These are phyloP conservation scores for Ustilago curta DNA, from an alignment of 1,284 basidiomycete species.

Conservation along the genomic window DNA sequence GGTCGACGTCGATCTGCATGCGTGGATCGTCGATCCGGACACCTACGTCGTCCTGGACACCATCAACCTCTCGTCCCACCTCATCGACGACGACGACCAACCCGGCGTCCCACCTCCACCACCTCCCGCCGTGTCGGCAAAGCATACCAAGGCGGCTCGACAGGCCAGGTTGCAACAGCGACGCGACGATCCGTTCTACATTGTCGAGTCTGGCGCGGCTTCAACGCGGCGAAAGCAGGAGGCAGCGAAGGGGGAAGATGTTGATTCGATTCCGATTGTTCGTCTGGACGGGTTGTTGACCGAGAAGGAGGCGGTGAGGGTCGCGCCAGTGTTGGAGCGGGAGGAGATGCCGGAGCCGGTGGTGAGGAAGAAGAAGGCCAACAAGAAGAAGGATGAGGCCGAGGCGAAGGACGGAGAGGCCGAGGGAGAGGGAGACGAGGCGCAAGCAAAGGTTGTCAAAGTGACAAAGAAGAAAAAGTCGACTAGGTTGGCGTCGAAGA, in stretches of 20 bases:
- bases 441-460: conserved; percentile 24
- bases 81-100: conserved; percentile 7
- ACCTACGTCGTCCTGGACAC: conserved; percentile 26
- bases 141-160: conserved; percentile 7
- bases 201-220: conserved; percentile 20
- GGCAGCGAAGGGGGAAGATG: conserved; percentile 31
- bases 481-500: background rate
- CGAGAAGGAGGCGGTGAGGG: background rate
- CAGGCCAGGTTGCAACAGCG: conserved; percentile 16
- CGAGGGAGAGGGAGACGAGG: background rate
- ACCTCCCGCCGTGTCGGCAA: background rate
- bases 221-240: background rate
- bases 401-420: background rate
- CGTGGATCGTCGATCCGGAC: conserved; percentile 79
- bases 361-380: conserved; percentile 16
- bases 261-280: conserved; percentile 63
- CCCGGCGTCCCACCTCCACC: background rate
- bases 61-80: conserved; percentile 18
- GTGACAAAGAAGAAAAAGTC: conserved; percentile 40
- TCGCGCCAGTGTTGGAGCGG: conserved; percentile 34
- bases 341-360: conserved; percentile 47
- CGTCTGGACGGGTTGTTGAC: conserved; percentile 38
- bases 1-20: conserved; percentile 84
- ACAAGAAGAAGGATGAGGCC: background rate
- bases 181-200: conserved; percentile 51